A percentile compares a stretch with the other conserved stretches of the same genome.
phyloP scores from a whole-genome alignment of 2,329 filamentous ascomycete species.

The Chrysoporthe austroafricana region DNA sequence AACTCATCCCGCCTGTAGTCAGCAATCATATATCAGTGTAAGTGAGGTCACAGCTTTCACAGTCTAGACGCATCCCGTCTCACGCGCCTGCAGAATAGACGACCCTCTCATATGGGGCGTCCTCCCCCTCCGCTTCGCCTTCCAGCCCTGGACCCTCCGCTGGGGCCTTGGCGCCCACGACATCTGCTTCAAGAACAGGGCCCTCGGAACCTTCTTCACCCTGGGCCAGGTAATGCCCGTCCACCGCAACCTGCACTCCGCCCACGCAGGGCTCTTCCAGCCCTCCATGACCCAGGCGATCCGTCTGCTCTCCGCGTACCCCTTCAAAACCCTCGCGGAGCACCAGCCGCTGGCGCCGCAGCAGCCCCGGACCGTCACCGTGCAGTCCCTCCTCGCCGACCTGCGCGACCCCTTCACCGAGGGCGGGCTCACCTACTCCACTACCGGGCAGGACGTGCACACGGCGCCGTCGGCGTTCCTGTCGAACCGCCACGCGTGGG shows the following conservation, averaged over 20 bases:
- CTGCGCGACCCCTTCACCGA: conserved; percentile 55
- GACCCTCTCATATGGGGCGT: conserved; percentile 95
- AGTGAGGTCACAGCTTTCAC: conserved; percentile 43
- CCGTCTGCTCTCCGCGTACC: conserved; percentile 71
- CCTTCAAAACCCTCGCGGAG: conserved; percentile 43
- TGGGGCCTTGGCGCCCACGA: conserved; percentile 94
- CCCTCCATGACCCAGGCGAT: conserved; percentile 86
- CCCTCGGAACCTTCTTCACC: conserved; percentile 78
- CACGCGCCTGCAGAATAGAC: conserved; percentile 69
- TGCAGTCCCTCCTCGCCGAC: conserved; percentile 32
- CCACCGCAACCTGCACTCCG: conserved; percentile 78
- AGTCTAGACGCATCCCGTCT: neutral
- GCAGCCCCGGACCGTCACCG: conserved; percentile 22
- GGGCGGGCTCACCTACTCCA: conserved; percentile 59
- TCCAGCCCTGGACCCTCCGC: conserved; percentile 75
- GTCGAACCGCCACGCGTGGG: conserved; percentile 75
- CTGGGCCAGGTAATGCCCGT: conserved; percentile 89
- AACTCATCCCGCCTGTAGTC: conserved; percentile 53
- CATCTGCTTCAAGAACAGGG: conserved; percentile 88
- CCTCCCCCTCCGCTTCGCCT: conserved; percentile 73
- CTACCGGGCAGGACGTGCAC: conserved; percentile 68
- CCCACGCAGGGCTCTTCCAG: conserved; percentile 84
- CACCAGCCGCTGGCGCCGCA: conserved; percentile 22
- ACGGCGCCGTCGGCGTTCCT: conserved; percentile 73
- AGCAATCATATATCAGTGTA: conserved; percentile 91